These are phyloP conservation scores for Fusarium ambrosium DNA, from an alignment of 2,329 filamentous ascomycete genomes.

Conservation along the genomic window DNA sequence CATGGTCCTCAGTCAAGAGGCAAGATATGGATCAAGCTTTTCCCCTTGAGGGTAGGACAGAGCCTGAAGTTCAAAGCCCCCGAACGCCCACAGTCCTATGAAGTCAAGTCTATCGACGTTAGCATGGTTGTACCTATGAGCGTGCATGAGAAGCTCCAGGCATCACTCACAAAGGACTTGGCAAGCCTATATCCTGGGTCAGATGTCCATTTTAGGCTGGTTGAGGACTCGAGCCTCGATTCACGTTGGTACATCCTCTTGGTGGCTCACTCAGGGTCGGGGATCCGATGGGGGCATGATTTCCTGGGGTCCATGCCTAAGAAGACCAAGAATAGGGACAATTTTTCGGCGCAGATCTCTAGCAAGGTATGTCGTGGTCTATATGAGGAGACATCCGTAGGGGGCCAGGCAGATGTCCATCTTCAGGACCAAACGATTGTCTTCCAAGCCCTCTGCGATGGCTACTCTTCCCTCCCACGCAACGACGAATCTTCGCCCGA, in stretches of 20 bases:
- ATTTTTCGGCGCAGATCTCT: conserved; percentile 58
- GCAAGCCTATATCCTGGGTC: conserved; percentile 58
- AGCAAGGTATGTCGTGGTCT: conserved; percentile 61
- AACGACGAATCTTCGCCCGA: conserved; percentile 36
- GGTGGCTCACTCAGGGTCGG: conserved; percentile 64
- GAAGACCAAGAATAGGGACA: conserved; percentile 50
- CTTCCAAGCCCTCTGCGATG: conserved; percentile 70
- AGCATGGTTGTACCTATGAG: conserved; percentile 63
- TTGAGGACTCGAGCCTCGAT: conserved; percentile 66
- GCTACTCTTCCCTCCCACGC: conserved; percentile 62
- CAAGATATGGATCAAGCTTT: conserved; percentile 58
- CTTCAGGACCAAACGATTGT: conserved; percentile 73
- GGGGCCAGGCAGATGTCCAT: conserved; percentile 67
- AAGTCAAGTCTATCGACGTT: conserved; percentile 63
- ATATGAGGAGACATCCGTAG: conserved; percentile 58
- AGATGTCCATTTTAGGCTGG: conserved; percentile 59
- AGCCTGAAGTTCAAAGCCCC: conserved; percentile 54
- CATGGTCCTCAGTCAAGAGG: conserved; percentile 59
- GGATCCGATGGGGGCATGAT: conserved; percentile 65
- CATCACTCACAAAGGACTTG: conserved; percentile 57
- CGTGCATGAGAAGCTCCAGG: conserved; percentile 59
- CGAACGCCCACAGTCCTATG: conserved; percentile 47
- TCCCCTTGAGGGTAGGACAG: conserved; percentile 51
- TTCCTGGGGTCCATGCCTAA: conserved; percentile 57
- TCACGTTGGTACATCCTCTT: conserved; percentile 69